These are phyloP conservation scores for Camellia granthamiana DNA, from an alignment of 148 eudicot species.

Conservation along the genomic window DNA sequence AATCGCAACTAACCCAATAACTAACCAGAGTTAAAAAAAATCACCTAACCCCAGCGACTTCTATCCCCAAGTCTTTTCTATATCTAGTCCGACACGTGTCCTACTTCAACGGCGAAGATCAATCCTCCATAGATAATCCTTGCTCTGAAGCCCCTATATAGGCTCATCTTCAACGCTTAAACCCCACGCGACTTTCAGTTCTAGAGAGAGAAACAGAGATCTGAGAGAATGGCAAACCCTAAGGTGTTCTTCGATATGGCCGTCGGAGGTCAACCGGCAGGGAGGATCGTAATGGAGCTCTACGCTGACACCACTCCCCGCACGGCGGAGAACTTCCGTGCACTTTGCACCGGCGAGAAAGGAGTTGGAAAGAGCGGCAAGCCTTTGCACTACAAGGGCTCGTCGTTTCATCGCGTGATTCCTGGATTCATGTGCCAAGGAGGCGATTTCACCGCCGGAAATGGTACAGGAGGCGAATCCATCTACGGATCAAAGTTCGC, in stretches of 20 bases:
- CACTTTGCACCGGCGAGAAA: conserved; percentile 43
- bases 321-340: conserved; percentile 44
- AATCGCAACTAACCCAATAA: too few relatives aligned
- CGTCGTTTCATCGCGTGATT: conserved; percentile 37
- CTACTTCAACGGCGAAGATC: too few relatives aligned
- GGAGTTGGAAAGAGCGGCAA: conserved; percentile 30
- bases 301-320: conserved; percentile 30
- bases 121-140: too few relatives aligned
- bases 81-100: too few relatives aligned
- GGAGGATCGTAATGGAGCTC: conserved; percentile 40
- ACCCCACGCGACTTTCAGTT: too few relatives aligned
- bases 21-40: too few relatives aligned
- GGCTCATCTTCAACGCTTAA: too few relatives aligned
- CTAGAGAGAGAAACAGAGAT: too few relatives aligned
- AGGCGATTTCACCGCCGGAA: conserved; percentile 43
- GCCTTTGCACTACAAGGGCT: conserved; percentile 40
- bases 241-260: conserved; percentile 36
- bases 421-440: conserved; percentile 44
- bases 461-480: conserved; percentile 45
- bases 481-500: conserved; percentile 37
- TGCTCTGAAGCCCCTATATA: too few relatives aligned
- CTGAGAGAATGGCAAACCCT: conserved; percentile 29
- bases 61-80: too few relatives aligned
- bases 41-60: too few relatives aligned
- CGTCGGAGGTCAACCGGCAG: conserved; percentile 26